These are phyloP conservation scores for Salinomyces thailandicus DNA, from an alignment of 2,329 filamentous ascomycete species.

Conservation along the genomic window DNA sequence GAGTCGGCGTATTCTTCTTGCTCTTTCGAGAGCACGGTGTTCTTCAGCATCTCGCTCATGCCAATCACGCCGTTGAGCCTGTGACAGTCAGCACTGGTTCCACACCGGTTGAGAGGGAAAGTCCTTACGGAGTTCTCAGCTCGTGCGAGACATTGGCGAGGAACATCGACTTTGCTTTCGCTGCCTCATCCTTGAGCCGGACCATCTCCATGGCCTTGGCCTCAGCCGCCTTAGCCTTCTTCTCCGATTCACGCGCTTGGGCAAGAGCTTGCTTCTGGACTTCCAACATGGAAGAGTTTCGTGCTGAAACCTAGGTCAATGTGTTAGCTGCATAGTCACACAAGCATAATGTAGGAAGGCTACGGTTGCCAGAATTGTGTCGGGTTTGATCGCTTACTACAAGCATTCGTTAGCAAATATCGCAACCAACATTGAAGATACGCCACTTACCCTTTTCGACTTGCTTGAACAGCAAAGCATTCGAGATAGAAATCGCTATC, in stretches of 20 bases:
- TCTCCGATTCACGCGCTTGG: conserved; percentile 62
- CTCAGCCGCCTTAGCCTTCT: conserved; percentile 66
- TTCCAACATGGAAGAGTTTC: conserved; percentile 67
- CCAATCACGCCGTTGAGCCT: conserved; percentile 29
- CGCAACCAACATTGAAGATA: no score
- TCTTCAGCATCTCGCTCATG: conserved; percentile 52
- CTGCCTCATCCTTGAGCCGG: conserved; percentile 71
- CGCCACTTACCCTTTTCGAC: no score
- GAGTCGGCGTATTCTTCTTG: conserved; percentile 54
- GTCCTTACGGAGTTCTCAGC: conserved; percentile 42
- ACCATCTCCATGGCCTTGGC: conserved; percentile 68
- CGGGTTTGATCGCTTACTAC: no score
- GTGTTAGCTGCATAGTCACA: no score
- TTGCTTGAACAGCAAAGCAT: conserved; percentile 54
- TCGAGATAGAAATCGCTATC: conserved; percentile 56
- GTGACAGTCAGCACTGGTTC: not conserved
- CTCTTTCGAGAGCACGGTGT: conserved; percentile 45
- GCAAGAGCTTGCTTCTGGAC: conserved; percentile 64
- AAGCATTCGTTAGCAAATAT: no score
- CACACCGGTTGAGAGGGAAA: not conserved
- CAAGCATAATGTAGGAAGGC: no score
- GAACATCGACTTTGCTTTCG: conserved; percentile 74
- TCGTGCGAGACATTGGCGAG: conserved; percentile 47
- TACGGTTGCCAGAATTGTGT: no score
- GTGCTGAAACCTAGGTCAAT: conserved; percentile 67